phyloP scores from a whole-genome alignment of 768 basidiomycete species.

The Hygrocybe punicea region DNA sequence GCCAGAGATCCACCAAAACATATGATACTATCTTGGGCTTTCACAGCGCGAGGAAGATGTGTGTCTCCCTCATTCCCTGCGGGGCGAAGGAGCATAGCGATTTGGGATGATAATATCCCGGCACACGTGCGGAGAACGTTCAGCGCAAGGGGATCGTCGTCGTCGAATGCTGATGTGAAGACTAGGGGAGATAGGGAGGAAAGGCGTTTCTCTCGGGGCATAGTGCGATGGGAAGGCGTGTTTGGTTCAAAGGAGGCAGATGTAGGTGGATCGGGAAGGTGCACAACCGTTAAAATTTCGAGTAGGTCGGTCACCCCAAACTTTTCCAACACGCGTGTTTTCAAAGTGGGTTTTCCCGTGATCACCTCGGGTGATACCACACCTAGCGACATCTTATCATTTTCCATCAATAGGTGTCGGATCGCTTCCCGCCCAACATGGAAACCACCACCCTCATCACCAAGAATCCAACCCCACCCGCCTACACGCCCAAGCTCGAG shows the following conservation, averaged over 20 bases:
- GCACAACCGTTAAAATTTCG: slow-evolving; percentile 63
- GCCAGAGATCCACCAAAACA: slow-evolving; percentile 81
- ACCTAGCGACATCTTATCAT: slow-evolving; percentile 49
- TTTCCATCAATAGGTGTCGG: slow-evolving; percentile 59
- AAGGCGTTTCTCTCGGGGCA: slow-evolving; percentile 67
- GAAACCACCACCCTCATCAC: slow-evolving; percentile 82
- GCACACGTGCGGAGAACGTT: slow-evolving; percentile 54
- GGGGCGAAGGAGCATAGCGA: slow-evolving; percentile 51
- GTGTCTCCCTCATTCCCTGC: slow-evolving; percentile 19
- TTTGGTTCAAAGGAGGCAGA: slow-evolving; percentile 16
- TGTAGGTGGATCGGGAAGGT: slow-evolving; percentile 54
- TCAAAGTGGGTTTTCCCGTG: slow-evolving; percentile 36
- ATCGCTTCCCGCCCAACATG: slow-evolving; percentile 74
- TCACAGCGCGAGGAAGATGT: slow-evolving; percentile 36
- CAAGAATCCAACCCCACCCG: slow-evolving; percentile 83
- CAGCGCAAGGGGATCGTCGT: slow-evolving; percentile 62
- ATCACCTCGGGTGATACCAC: slow-evolving; percentile 20
- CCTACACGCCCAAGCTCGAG: slow-evolving; percentile 67
- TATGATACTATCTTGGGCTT: slow-evolving; percentile 55
- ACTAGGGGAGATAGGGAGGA: slow-evolving; percentile 72
- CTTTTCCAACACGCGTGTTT: slow-evolving; percentile 44
- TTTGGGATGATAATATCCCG: slow-evolving; percentile 53
- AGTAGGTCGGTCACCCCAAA: slow-evolving; percentile 57
- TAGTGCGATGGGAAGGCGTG: slow-evolving; percentile 26
- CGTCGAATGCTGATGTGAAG: slow-evolving; percentile 72